phyloP scores from a whole-genome alignment of 2,329 filamentous ascomycete species.

The Penicillium sp. region DNA sequence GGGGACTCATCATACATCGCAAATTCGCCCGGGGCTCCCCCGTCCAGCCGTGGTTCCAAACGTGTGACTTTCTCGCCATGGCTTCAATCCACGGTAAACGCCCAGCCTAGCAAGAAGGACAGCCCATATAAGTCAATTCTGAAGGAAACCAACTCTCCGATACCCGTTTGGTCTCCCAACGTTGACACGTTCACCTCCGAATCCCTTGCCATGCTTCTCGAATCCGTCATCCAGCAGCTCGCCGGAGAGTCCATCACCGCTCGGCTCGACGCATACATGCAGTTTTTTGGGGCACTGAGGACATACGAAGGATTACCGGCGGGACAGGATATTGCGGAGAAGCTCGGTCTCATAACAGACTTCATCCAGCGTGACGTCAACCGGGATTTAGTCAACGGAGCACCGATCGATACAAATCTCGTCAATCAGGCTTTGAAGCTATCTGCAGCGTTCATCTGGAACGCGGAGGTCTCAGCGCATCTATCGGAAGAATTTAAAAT shows the following conservation, averaged over 20 bases:
- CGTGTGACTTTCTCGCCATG: slow-evolving; percentile 63
- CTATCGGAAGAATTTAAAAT: slow-evolving; percentile 74
- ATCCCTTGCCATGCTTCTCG: slow-evolving; percentile 74
- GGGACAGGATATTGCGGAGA: slow-evolving; percentile 66
- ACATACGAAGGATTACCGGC: slow-evolving; percentile 80
- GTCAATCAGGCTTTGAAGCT: slow-evolving; percentile 75
- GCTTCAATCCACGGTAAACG: slow-evolving; percentile 52
- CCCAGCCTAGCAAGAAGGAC: slow-evolving; percentile 28
- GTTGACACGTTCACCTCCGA: slow-evolving; percentile 50
- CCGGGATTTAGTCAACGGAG: slow-evolving; percentile 56
- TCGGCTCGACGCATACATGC: slow-evolving; percentile 81
- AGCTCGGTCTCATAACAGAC: slow-evolving; percentile 72
- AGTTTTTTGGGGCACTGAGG: slow-evolving; percentile 71
- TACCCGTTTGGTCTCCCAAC: slow-evolving; percentile 43
- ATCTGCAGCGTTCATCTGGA: slow-evolving; percentile 72
- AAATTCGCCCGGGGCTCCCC: slow-evolving; percentile 34
- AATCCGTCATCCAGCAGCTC: slow-evolving; percentile 78
- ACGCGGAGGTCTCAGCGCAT: slow-evolving; percentile 65
- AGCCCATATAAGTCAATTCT: slow-evolving; percentile 72
- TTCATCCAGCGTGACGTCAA: slow-evolving; percentile 81
- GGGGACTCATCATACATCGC: slow-evolving; percentile 46
- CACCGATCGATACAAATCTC: slow-evolving; percentile 63
- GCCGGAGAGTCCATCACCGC: slow-evolving; percentile 68
- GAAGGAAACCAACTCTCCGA: slow-evolving; percentile 58
- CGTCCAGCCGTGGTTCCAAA: slow-evolving; percentile 47